A percentile compares a stretch with the other conserved stretches of the same genome.
These are phyloP conservation scores for Phaffomyces opuntiae DNA, from an alignment of 805 yeast species.

Conservation along the genomic window DNA sequence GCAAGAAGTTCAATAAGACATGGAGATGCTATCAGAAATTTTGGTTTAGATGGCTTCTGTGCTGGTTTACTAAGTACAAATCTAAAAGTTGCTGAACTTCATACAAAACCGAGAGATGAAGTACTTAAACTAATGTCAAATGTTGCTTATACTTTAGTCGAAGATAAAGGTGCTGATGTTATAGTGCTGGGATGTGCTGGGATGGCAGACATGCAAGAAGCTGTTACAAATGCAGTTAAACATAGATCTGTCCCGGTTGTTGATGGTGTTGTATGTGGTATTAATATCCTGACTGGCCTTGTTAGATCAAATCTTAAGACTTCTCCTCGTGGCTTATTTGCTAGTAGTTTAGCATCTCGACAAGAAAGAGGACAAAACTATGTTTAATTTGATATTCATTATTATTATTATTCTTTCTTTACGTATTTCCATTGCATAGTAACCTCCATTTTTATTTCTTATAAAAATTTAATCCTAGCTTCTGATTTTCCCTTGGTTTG, in stretches of 20 bases:
- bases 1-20: constrained; percentile 27
- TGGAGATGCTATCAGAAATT: constrained; percentile 23
- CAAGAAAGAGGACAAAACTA: constrained; percentile 18
- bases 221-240: constrained; percentile 17
- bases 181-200: constrained; percentile 29
- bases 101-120: constrained; percentile 25
- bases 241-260: constrained; percentile 18
- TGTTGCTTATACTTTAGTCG: constrained; percentile 23
- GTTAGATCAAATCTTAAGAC: constrained; percentile 23
- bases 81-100: constrained; percentile 27
- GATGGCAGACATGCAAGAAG: constrained; percentile 24
- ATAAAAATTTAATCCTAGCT: no score
- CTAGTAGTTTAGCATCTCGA: constrained; percentile 17
- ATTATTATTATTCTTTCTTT: no score
- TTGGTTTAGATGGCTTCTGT: constrained; percentile 25
- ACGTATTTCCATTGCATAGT: no score
- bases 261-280: constrained; percentile 24
- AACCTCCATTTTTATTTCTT: no score
- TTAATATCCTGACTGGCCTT: constrained; percentile 18
- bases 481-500: no score
- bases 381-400: not conserved
- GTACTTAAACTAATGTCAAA: constrained; percentile 22
- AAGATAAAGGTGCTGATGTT: constrained; percentile 24
- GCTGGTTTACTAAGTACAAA: constrained; percentile 29
- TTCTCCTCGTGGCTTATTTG: constrained; percentile 23